Percentiles rank a stretch among this genome's conserved stretches.
Conservation (phyloP, 148 eudicot species). For the Vaccinium myrtillus region DNA sequence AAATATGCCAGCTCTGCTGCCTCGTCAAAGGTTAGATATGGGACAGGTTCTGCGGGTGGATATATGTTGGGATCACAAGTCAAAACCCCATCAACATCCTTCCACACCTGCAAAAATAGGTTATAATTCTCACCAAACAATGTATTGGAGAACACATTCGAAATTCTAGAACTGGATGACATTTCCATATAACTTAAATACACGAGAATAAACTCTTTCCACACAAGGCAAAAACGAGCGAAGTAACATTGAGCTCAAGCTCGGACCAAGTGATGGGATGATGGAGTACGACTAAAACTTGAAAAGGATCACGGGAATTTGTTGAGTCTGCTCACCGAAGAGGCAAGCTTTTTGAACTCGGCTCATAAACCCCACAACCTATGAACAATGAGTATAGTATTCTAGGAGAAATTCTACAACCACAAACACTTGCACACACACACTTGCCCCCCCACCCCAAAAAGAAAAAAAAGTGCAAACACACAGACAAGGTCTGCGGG, state of each 20-base stretch:
- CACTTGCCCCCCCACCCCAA: no score
- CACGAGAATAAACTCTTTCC: neutral
- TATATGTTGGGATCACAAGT: constrained; percentile 92
- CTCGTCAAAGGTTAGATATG: constrained; percentile 88
- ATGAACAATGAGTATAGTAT: neutral
- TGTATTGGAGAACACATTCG: neutral
- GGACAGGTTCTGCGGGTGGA: constrained; percentile 80
- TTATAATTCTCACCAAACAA: neutral
- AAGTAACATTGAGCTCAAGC: neutral
- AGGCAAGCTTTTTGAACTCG: neutral
- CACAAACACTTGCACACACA: no score
- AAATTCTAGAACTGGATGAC: neutral
- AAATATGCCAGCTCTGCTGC: constrained; percentile 99
- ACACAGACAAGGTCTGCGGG: no score
- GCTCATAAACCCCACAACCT: neutral
- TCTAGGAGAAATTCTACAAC: neutral
- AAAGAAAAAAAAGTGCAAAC: no score
- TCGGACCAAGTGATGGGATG: neutral
- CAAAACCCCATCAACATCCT: constrained; percentile 98
- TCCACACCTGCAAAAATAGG: constrained; percentile 72
- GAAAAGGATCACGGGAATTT: neutral
- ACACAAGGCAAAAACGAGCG: neutral
- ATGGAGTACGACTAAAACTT: neutral
- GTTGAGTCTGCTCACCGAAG: neutral
- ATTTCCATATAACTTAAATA: neutral